Conservation (phyloP, 2,329 filamentous ascomycete genomes). For the Gaeumannomyces sp. region DNA sequence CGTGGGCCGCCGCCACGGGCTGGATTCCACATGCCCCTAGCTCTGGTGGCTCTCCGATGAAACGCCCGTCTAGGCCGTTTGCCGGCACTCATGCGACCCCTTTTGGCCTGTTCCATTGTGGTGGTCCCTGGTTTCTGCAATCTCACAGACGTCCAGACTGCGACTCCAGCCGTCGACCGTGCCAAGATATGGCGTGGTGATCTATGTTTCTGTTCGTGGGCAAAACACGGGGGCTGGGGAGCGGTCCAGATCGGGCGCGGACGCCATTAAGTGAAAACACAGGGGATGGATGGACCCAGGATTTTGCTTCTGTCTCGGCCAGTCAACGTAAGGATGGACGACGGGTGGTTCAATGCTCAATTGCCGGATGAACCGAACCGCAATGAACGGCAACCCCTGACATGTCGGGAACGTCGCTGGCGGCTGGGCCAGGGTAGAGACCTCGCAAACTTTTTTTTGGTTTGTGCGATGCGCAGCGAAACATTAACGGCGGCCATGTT, state of each 20-base stretch:
- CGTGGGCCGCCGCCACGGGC: too few relatives aligned
- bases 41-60: neutral
- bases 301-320: neutral
- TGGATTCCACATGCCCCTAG: neutral
- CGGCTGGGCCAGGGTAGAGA: neutral
- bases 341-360: neutral
- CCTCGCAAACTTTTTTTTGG: neutral
- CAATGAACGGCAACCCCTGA: neutral
- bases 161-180: neutral
- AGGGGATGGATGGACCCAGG: too few relatives aligned
- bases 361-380: neutral
- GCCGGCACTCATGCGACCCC: neutral
- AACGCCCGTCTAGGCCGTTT: neutral
- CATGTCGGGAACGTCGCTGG: neutral
- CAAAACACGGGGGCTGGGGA: neutral
- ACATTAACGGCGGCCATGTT: neutral
- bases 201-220: neutral
- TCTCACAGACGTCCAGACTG: neutral
- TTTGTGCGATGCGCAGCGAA: neutral
- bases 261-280: neutral
- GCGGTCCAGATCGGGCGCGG: neutral
- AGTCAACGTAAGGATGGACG: neutral
- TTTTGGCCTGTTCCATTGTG: neutral
- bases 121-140: neutral
- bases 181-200: neutral